A percentile compares a stretch with the other conserved stretches of the same genome.
phyloP scores from a whole-genome alignment of 768 basidiomycete species.

The Cyclocybe cylindracea region DNA sequence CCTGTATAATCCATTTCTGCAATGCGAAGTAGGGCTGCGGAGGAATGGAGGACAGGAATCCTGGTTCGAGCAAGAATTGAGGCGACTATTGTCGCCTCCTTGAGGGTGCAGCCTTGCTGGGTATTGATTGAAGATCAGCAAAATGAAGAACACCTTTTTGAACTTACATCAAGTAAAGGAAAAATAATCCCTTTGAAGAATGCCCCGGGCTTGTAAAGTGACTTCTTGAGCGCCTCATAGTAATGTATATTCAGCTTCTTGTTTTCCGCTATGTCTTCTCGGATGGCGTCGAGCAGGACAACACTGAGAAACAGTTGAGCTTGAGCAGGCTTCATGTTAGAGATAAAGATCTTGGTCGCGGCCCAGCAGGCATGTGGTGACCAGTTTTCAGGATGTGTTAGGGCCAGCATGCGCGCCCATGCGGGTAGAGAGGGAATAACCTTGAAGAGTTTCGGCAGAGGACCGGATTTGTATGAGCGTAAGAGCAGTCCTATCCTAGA shows the following conservation, averaged over 20 bases:
- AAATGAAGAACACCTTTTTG: not conserved
- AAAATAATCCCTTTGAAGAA: conserved; percentile 99
- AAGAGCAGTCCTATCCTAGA: conserved; percentile 83
- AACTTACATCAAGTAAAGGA: conserved; percentile 85
- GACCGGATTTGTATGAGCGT: conserved; percentile 88
- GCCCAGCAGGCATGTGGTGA: conserved; percentile 93
- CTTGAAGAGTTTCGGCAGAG: conserved; percentile 97
- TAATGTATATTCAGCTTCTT: conserved; percentile 92
- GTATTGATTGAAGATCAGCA: not conserved
- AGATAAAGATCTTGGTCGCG: conserved; percentile 93
- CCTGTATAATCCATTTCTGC: conserved; percentile 97
- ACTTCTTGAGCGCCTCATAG: conserved; percentile 89
- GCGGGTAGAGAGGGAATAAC: conserved; percentile 93
- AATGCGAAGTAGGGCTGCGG: conserved; percentile 90
- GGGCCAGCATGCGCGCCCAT: conserved; percentile 94
- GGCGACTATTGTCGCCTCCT: conserved; percentile 92
- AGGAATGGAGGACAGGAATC: conserved; percentile 95
- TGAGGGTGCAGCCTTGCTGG: conserved; percentile 79
- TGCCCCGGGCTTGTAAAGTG: conserved; percentile 94
- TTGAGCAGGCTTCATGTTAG: conserved; percentile 94
- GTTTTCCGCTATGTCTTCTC: conserved; percentile 84
- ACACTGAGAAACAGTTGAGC: conserved; percentile 91
- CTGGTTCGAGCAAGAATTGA: conserved; percentile 90
- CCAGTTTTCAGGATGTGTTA: conserved; percentile 93
- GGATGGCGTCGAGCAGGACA: conserved; percentile 85